Conservation (phyloP, 2,329 filamentous ascomycete species). For the Sarocladium strictum region DNA sequence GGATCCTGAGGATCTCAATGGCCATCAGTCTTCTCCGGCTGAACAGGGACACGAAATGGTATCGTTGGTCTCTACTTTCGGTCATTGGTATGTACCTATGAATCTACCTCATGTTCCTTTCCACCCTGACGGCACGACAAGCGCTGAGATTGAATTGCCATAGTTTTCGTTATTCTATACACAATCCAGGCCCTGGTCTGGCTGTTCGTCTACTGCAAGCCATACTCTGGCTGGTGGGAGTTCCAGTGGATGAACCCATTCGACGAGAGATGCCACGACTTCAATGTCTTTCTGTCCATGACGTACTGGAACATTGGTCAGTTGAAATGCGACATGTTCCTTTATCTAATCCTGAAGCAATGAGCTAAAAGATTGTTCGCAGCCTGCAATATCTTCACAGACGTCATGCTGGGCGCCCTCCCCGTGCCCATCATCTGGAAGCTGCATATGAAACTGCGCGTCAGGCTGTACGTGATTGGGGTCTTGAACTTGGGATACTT, state of each 20-base stretch:
- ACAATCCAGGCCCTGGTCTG: slow-evolving; percentile 16
- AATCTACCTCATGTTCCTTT: not conserved
- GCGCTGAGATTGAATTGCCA: not conserved
- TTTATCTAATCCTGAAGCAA: no score
- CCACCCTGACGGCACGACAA: no score
- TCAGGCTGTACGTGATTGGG: slow-evolving; percentile 29
- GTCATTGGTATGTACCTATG: slow-evolving; percentile 15
- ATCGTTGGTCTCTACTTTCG: slow-evolving; percentile 16
- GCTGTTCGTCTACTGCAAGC: slow-evolving; percentile 19
- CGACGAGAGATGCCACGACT: slow-evolving; percentile 16
- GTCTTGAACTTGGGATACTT: slow-evolving; percentile 28
- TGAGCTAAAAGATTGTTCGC: not conserved
- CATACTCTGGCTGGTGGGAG: slow-evolving; percentile 20
- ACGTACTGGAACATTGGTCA: slow-evolving; percentile 18
- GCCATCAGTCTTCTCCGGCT: slow-evolving; percentile 17
- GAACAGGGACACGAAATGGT: slow-evolving; percentile 17
- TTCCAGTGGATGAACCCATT: slow-evolving; percentile 19
- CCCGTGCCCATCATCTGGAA: slow-evolving; percentile 34
- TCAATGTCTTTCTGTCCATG: slow-evolving; percentile 16
- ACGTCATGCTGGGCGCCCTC: slow-evolving; percentile 31
- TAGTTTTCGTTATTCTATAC: slow-evolving; percentile 16
- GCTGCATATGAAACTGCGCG: slow-evolving; percentile 28
- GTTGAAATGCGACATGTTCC: slow-evolving; percentile 10
- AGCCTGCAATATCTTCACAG: slow-evolving; percentile 33
- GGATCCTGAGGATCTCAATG: slow-evolving; percentile 18